Evolutionary conservation across 176 grass and related monocot species (phyloP).

Genomic region (Cenchrus fungigraminus): DNA sequence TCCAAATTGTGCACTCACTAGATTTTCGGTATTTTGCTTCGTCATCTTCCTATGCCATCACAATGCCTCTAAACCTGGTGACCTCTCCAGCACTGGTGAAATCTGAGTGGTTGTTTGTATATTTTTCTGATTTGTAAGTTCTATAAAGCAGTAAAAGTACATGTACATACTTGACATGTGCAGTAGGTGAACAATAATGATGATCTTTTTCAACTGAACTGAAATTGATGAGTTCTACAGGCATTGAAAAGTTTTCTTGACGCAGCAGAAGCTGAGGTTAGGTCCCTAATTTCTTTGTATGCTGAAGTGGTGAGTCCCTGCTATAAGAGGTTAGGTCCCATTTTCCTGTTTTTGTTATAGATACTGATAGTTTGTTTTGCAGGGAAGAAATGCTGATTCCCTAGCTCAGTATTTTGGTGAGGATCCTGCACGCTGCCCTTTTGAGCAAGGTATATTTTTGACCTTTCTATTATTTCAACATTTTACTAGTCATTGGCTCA

Average conservation of each 20-base stretch:
- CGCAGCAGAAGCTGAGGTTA: conserved; percentile 92
- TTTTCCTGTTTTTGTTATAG: conserved; percentile 27
- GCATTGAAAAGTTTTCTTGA: conserved; percentile 93
- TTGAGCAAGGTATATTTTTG: conserved; percentile 81
- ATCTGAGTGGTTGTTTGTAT: not conserved
- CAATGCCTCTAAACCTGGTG: not conserved
- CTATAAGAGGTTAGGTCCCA: not conserved
- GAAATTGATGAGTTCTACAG: conserved; percentile 53
- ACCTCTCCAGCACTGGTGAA: not conserved
- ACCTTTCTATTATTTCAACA: conserved; percentile 18
- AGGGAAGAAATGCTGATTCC: conserved; percentile 98
- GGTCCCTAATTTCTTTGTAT: conserved; percentile 93
- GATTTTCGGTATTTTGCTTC: conserved; percentile 6
- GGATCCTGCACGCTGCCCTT: conserved; percentile 95
- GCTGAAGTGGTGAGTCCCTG: conserved; percentile 87
- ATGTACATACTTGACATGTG: conserved; percentile 1
- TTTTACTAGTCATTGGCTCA: conserved; percentile 14
- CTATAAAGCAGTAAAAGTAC: conserved; percentile 22
- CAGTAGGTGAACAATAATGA: conserved; percentile 6
- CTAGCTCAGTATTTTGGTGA: conserved; percentile 99
- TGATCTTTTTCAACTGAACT: conserved; percentile 29
- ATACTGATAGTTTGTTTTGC: conserved; percentile 42
- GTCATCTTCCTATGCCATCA: not conserved
- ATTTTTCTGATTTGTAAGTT: not conserved
- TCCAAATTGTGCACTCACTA: not conserved